A percentile compares a stretch with the other conserved stretches of the same genome.
Evolutionary conservation across 805 yeast species (phyloP).

Genomic region (Cyberlindnera japonica): DNA sequence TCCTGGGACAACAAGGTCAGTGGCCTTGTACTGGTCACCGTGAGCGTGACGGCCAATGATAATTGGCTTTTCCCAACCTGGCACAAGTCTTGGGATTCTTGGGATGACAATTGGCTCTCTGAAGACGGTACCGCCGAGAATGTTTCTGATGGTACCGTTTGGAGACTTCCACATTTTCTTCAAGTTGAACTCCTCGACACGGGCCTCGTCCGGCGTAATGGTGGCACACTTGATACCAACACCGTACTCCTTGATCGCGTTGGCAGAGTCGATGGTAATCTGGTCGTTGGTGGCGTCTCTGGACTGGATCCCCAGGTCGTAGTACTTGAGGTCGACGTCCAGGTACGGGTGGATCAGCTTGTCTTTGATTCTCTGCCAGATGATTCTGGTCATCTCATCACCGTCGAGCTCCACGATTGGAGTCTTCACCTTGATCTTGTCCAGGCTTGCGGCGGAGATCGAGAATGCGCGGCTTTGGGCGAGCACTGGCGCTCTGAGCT

Average conservation of each 20-base stretch:
- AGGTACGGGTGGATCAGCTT: slow-evolving; percentile 81
- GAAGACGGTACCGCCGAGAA: slow-evolving; percentile 94
- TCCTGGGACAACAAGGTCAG: slow-evolving; percentile 76
- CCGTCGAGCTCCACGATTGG: slow-evolving; percentile 98
- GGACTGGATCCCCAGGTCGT: slow-evolving; percentile 82
- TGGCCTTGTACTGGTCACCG: slow-evolving; percentile 96
- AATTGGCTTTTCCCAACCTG: slow-evolving; percentile 93
- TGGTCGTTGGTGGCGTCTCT: slow-evolving; percentile 86
- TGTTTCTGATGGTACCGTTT: slow-evolving; percentile 94
- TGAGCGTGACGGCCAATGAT: slow-evolving; percentile 96
- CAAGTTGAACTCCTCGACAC: slow-evolving; percentile 85
- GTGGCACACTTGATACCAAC: slow-evolving; percentile 98
- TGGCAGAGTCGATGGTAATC: slow-evolving; percentile 86
- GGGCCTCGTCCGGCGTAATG: slow-evolving; percentile 95
- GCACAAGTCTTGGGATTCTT: slow-evolving; percentile 80
- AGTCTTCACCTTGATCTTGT: slow-evolving; percentile 71
- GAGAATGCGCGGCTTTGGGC: slow-evolving; percentile 21
- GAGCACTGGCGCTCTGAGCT: slow-evolving; percentile 14
- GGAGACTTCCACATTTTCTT: slow-evolving; percentile 99
- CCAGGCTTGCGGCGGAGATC: slow-evolving; percentile 15
- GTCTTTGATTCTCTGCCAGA: slow-evolving; percentile 88
- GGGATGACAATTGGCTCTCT: slow-evolving; percentile 94
- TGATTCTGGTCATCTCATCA: slow-evolving; percentile 95
- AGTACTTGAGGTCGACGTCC: slow-evolving; percentile 85
- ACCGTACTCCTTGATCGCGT: slow-evolving; percentile 81